Evolutionary conservation across 345 rosid genomes (phyloP).

Genomic region (Acer negundo): DNA sequence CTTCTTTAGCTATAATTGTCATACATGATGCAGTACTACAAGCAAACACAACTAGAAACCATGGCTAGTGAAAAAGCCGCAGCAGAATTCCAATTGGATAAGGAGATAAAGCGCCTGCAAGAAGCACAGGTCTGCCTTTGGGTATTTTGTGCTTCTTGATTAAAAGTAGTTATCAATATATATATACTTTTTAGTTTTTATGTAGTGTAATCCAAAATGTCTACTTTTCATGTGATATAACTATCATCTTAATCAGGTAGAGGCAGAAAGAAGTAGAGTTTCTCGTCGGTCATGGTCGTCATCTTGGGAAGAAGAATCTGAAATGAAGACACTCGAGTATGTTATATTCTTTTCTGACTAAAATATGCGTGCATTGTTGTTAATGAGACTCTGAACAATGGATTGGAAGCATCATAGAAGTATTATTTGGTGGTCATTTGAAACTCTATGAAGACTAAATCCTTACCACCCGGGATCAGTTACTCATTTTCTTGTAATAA

Average conservation of each 20-base stretch:
- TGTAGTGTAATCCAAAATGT: background rate
- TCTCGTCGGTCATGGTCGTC: constrained; percentile 66
- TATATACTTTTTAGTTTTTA: background rate
- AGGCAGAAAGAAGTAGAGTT: constrained; percentile 86
- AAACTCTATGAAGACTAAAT: background rate
- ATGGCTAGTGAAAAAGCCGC: constrained; percentile 99
- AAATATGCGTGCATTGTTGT: background rate
- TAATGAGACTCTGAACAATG: background rate
- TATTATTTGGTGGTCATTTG: background rate
- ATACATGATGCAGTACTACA: constrained; percentile 69
- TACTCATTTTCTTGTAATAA: background rate
- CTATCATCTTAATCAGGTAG: constrained; percentile 51
- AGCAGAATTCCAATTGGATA: constrained; percentile 96
- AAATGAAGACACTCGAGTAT: constrained; percentile 93
- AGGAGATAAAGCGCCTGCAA: constrained; percentile 81
- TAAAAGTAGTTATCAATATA: constrained; percentile 5
- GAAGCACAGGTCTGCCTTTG: constrained; percentile 71
- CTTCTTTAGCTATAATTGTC: constrained; percentile 17
- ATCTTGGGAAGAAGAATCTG: constrained; percentile 95
- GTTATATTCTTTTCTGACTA: constrained; percentile 23
- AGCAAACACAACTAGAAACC: constrained; percentile 98
- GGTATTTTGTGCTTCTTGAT: constrained; percentile 21
- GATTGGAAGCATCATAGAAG: background rate
- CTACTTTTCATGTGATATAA: constrained; percentile 5
- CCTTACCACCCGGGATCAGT: background rate